A percentile compares a stretch with the other conserved stretches of the same genome.
Conservation (phyloP, 148 eudicot species). For the Dysphania ambrosioides region DNA sequence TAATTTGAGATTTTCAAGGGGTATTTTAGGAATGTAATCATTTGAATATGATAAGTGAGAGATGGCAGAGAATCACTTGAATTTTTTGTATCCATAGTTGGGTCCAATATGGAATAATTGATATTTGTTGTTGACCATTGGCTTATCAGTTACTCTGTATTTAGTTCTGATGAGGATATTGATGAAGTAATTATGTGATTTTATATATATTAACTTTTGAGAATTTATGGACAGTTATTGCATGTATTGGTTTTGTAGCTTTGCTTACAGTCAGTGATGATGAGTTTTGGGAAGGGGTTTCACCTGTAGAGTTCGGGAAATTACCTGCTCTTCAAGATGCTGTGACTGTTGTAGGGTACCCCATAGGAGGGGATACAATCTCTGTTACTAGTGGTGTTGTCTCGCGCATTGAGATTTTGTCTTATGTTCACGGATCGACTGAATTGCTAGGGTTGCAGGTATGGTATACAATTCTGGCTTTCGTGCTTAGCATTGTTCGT, state of each 20-base stretch:
- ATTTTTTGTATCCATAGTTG: background rate
- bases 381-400: slow-evolving; percentile 93
- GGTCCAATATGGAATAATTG: background rate
- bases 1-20: background rate
- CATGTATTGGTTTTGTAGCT: slow-evolving; percentile 45
- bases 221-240: slow-evolving; percentile 3
- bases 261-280: slow-evolving; percentile 73
- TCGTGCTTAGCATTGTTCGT: background rate
- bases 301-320: slow-evolving; percentile 68
- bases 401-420: slow-evolving; percentile 81
- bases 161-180: background rate
- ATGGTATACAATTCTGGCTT: background rate
- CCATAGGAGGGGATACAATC: slow-evolving; percentile 88
- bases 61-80: no score
- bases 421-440: slow-evolving; percentile 83
- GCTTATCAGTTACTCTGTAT: background rate
- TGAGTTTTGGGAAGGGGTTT: slow-evolving; percentile 85
- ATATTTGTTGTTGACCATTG: background rate
- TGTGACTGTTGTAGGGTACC: slow-evolving; percentile 88
- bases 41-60: background rate
- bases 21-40: background rate
- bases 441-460: slow-evolving; percentile 91
- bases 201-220: background rate
- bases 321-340: slow-evolving; percentile 89
- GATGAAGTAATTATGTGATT: background rate